phyloP scores from a whole-genome alignment of 345 rosid genomes.

The Pugionium dolabratum region DNA sequence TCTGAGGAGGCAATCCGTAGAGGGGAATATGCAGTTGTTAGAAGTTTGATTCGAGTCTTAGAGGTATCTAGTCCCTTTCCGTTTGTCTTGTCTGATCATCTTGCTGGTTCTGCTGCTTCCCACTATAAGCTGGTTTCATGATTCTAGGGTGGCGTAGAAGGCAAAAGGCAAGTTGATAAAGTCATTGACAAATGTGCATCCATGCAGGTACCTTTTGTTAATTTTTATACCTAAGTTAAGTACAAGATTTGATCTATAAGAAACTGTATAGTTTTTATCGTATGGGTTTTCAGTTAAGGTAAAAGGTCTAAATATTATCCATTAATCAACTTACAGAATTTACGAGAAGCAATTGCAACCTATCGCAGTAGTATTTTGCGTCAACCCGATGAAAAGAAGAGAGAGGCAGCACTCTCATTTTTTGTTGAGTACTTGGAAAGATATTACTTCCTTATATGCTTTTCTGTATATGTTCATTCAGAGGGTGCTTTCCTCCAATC shows the following conservation, averaged over 20 bases:
- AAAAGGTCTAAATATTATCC: constrained; percentile 29
- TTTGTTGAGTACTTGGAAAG: constrained; percentile 97
- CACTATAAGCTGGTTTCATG: constrained; percentile 32
- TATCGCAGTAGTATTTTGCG: constrained; percentile 89
- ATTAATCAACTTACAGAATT: constrained; percentile 63
- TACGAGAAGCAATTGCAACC: constrained; percentile 92
- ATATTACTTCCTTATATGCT: constrained; percentile 97
- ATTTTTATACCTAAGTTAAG: constrained; percentile 15
- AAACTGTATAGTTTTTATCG: constrained; percentile 16
- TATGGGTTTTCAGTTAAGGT: constrained; percentile 22
- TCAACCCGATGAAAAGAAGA: constrained; percentile 98
- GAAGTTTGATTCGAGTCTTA: constrained; percentile 91
- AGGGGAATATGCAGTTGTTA: constrained; percentile 89
- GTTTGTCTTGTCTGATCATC: constrained; percentile 29
- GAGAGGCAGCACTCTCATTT: constrained; percentile 89
- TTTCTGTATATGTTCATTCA: constrained; percentile 94
- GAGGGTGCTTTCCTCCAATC: constrained; percentile 81
- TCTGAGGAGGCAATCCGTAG: constrained; percentile 91
- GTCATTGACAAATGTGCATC: constrained; percentile 98
- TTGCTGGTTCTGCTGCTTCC: constrained; percentile 34
- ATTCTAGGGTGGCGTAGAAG: constrained; percentile 94
- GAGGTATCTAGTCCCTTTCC: constrained; percentile 57
- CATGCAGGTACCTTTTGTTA: constrained; percentile 75
- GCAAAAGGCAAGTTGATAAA: constrained; percentile 93
- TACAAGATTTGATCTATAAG: constrained; percentile 16